Base-by-base conservation (phyloP, 176 grass and related monocot genomes). In the Elaeis guineensis region DNA sequence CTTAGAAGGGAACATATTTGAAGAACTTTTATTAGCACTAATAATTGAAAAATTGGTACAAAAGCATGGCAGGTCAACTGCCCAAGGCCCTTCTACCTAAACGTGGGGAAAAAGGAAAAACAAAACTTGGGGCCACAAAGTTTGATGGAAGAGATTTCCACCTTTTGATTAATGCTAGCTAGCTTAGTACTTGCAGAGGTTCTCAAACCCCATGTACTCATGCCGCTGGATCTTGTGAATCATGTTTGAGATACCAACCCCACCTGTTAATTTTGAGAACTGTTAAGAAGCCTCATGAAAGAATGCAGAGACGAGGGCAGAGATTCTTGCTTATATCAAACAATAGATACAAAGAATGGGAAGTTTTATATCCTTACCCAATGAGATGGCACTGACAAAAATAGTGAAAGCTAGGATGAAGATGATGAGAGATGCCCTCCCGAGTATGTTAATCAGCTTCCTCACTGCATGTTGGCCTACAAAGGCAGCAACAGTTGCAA, bases 331-430 rank as follows among this genome's bases (percentile, higher is more conserved):
- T 44, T 12, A 44, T 44, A 44, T 44, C 9, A 44, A 44, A 44
- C 35, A 14, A 44, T 9, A 12, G 35, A 44, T 14, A 3, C 2
- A 44, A 44, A 44, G 9, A 44, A 44, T 44, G 35, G 9, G 20
- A 61, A 21, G 39, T 50, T 69, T 39, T 17, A 39, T 21, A 53
- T 56, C 9, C 49, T 62, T 80, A 88, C 84, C 89, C 4, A 88
- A 69, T 7, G 64, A 79, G 21, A 94, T 50, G 0, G 80, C 80
- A 23, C 80, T 88, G 29, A 81, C 6, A 21, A 94, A 82, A 60
- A 94, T 94, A 23, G 82, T 81, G 74, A 80, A 94, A 24, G 89
- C 61, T 25, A 94, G 16, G 19, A 85, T 85, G 74, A 94, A 94
- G 52, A 88, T 70, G 48, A 94, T 88, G 49, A 85, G 72, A 17